Evolutionary conservation across 352 stramenopile species (phyloP).

Genomic region (Sclerospora graminicola): DNA sequence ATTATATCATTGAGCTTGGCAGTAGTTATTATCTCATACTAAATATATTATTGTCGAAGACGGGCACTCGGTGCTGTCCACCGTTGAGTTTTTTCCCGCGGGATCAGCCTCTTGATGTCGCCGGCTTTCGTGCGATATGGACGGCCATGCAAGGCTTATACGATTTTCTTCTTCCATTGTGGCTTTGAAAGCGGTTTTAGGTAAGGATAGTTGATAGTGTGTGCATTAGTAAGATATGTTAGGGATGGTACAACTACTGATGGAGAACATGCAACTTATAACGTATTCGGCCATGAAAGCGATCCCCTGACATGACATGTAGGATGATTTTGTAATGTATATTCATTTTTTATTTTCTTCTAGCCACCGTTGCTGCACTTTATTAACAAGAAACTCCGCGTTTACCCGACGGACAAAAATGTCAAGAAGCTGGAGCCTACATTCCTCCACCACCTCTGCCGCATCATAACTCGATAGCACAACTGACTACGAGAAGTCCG

Average conservation of each 20-base stretch:
- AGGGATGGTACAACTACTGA: constrained; percentile 2
- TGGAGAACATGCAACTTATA: constrained; percentile 78
- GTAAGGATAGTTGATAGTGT: constrained; percentile 9
- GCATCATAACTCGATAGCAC: constrained; percentile 36
- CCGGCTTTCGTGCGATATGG: constrained; percentile 61
- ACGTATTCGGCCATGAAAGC: constrained; percentile 61
- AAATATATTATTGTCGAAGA: constrained; percentile 76
- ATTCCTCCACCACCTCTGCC: constrained; percentile 66
- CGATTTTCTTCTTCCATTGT: constrained; percentile 80
- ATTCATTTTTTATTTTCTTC: constrained; percentile 1
- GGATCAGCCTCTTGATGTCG: constrained; percentile 33
- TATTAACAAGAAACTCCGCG: constrained; percentile 39
- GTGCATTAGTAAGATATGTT: background rate
- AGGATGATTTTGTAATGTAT: background rate
- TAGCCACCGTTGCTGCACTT: constrained; percentile 69
- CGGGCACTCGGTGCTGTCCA: constrained; percentile 74
- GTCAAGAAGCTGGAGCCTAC: constrained; percentile 53
- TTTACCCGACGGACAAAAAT: constrained; percentile 23
- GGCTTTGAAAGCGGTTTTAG: constrained; percentile 71
- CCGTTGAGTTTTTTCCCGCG: constrained; percentile 61
- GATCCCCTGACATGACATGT: constrained; percentile 54
- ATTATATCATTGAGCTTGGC: no score
- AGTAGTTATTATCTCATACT: constrained; percentile 80
- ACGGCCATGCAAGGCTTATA: constrained; percentile 55
- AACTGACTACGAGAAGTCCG: constrained; percentile 28